Conservation (phyloP, 306 rosid genomes). For the Vigna hirtella region DNA sequence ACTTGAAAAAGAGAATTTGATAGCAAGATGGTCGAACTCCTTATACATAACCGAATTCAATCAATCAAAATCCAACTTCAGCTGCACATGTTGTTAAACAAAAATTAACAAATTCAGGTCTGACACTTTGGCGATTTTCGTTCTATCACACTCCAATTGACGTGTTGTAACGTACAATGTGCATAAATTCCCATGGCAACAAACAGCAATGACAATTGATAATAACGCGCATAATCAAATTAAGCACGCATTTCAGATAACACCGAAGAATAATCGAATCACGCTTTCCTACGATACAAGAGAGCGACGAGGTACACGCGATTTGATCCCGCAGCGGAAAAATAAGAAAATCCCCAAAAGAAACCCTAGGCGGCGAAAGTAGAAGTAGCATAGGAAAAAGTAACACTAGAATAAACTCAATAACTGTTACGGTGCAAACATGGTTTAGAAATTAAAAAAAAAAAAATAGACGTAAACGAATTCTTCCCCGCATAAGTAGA, state of each 20-base stretch:
- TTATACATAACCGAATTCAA: background rate
- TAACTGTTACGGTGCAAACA: constrained; percentile 26
- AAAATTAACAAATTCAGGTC: constrained; percentile 10
- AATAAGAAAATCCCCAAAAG: constrained; percentile 43
- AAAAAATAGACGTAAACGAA: background rate
- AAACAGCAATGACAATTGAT: background rate
- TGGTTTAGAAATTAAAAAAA: background rate
- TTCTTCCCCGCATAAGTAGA: background rate
- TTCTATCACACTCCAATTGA: background rate
- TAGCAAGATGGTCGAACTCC: background rate
- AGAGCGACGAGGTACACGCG: background rate
- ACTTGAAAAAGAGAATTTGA: background rate
- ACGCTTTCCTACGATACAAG: background rate
- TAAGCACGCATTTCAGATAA: background rate
- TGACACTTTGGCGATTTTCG: background rate
- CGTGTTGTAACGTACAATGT: background rate
- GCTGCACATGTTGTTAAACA: background rate
- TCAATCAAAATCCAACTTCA: background rate
- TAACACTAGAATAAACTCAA: constrained; percentile 34
- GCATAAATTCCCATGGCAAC: background rate
- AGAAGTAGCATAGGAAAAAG: background rate
- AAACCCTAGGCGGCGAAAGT: constrained; percentile 16
- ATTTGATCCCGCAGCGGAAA: background rate
- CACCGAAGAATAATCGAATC: background rate
- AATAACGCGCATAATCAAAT: background rate